phyloP scores from a whole-genome alignment of 441 rosid species.

The Adansonia grandidieri region DNA sequence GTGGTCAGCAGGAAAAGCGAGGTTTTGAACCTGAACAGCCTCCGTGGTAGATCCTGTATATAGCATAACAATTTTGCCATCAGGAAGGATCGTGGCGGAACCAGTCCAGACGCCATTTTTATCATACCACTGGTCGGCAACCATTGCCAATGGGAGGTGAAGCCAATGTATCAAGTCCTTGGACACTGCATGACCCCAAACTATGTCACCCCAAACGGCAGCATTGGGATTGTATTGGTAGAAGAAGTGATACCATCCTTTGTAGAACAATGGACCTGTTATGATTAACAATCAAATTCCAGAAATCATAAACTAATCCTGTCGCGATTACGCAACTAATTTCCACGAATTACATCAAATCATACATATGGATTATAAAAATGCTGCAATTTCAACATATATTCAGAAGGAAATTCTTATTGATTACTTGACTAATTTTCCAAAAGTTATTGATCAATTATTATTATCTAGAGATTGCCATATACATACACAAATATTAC shows the following conservation, averaged over 20 bases:
- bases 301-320: not conserved
- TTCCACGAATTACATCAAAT: not conserved
- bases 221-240: slow-evolving; percentile 88
- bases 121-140: slow-evolving; percentile 86
- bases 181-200: slow-evolving; percentile 98
- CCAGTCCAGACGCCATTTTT: slow-evolving; percentile 94
- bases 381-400: not conserved
- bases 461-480: too few relatives aligned
- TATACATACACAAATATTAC: too few relatives aligned
- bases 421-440: too few relatives aligned
- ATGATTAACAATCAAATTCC: not conserved
- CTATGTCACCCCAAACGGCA: slow-evolving; percentile 90
- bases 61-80: slow-evolving; percentile 76
- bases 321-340: not conserved
- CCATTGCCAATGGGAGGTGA: slow-evolving; percentile 82
- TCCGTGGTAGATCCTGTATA: slow-evolving; percentile 81
- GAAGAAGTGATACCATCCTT: slow-evolving; percentile 93
- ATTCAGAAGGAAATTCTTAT: too few relatives aligned
- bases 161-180: slow-evolving; percentile 84
- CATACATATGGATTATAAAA: not conserved
- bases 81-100: slow-evolving; percentile 77
- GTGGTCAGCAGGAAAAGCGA: slow-evolving; percentile 83
- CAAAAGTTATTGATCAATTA: too few relatives aligned
- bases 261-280: slow-evolving; percentile 85
- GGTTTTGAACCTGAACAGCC: slow-evolving; percentile 82